Percentiles rank a stretch among this genome's conserved stretches.
phyloP scores from a whole-genome alignment of 2,329 filamentous ascomycete species.

The Aspergillus tanneri region DNA sequence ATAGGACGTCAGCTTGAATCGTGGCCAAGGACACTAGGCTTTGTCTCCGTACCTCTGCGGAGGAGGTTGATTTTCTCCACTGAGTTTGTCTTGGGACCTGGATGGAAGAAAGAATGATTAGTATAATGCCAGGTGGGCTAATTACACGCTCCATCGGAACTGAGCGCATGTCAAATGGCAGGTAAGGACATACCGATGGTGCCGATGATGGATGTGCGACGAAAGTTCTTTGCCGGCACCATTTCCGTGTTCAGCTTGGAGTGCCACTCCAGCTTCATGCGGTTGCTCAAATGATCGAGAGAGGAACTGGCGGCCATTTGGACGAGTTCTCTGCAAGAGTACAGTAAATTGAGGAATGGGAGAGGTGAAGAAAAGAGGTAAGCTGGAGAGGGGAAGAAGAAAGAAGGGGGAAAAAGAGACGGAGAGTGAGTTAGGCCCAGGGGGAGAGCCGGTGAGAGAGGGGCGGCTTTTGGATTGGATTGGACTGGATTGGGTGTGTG shows the following conservation, averaged over 20 bases:
- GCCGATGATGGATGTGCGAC: constrained; percentile 96
- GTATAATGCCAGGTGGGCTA: constrained; percentile 9
- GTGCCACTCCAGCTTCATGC: constrained; percentile 69
- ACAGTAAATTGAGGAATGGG: constrained; percentile 6
- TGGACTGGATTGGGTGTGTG: constrained; percentile 17
- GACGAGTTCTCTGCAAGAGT: constrained; percentile 11
- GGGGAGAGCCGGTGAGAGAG: constrained; percentile 13
- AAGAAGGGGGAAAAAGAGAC: constrained; percentile 11
- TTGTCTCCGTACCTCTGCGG: constrained; percentile 57
- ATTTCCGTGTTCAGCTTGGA: constrained; percentile 85
- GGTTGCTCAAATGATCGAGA: constrained; percentile 80
- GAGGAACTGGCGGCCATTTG: constrained; percentile 71
- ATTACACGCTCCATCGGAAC: constrained; percentile 1
- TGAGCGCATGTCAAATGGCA: not conserved
- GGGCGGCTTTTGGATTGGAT: constrained; percentile 10
- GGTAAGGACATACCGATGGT: constrained; percentile 71
- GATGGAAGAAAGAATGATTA: constrained; percentile 23
- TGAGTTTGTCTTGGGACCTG: constrained; percentile 95
- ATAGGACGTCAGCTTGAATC: constrained; percentile 21
- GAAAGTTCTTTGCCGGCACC: constrained; percentile 82
- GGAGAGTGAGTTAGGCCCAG: constrained; percentile 27
- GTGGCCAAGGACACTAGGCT: constrained; percentile 6
- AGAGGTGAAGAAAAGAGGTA: constrained; percentile 5
- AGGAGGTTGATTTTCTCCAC: constrained; percentile 95
- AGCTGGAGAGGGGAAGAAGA: constrained; percentile 11